A percentile compares a stretch with the other conserved stretches of the same genome.
Conservation (phyloP, 768 basidiomycete species). For the Podaxis sp. region DNA sequence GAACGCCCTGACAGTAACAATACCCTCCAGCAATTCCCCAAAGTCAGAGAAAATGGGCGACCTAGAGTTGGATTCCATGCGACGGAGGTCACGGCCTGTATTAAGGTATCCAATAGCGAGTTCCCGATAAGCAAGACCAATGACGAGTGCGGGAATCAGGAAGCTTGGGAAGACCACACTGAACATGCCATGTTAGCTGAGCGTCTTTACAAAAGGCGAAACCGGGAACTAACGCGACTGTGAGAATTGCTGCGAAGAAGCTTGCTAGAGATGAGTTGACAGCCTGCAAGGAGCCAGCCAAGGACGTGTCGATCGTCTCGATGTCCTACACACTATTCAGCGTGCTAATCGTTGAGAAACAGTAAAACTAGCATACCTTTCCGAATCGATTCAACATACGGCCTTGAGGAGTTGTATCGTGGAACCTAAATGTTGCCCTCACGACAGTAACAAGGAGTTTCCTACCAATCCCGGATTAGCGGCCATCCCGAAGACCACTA, state of each 20-base stretch:
- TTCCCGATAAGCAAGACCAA: slow-evolving; percentile 71
- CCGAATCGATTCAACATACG: slow-evolving; percentile 87
- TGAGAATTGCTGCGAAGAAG: slow-evolving; percentile 74
- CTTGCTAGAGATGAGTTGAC: slow-evolving; percentile 78
- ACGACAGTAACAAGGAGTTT: slow-evolving; percentile 68
- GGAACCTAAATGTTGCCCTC: slow-evolving; percentile 81
- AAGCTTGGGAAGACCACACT: slow-evolving; percentile 81
- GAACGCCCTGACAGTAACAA: slow-evolving; percentile 93
- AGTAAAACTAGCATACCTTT: slow-evolving; percentile 36
- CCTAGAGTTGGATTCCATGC: slow-evolving; percentile 88
- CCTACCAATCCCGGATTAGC: slow-evolving; percentile 25
- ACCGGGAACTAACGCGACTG: slow-evolving; percentile 53
- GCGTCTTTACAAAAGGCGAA: slow-evolving; percentile 1
- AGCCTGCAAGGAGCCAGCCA: slow-evolving; percentile 65
- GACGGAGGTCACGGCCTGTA: slow-evolving; percentile 79
- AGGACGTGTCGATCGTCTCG: slow-evolving; percentile 79
- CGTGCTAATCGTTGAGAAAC: neutral
- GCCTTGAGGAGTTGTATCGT: slow-evolving; percentile 78
- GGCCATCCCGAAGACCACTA: neutral
- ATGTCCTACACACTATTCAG: slow-evolving; percentile 51
- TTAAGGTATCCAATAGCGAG: slow-evolving; percentile 73
- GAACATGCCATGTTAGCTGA: neutral
- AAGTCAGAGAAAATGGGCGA: slow-evolving; percentile 86
- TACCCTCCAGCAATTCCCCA: slow-evolving; percentile 79
- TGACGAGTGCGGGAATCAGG: slow-evolving; percentile 70